phyloP scores from a whole-genome alignment of 441 rosid genomes.

The Omphalea diandra region DNA sequence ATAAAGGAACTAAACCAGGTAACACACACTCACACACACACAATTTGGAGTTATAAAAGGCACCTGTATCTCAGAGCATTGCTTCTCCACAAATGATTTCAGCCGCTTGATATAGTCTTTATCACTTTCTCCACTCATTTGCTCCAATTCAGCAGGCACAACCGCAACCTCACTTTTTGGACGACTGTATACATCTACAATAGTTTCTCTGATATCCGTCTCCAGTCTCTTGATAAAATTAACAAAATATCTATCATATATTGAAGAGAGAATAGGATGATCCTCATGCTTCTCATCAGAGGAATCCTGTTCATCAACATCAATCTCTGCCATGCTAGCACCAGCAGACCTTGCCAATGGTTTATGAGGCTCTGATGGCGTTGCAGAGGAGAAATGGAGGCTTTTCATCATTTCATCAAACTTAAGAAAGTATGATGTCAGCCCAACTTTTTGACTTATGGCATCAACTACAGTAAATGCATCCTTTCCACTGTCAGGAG shows the following conservation, averaged over 20 bases:
- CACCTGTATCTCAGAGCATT: conserved; percentile 91
- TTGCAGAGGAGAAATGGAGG: conserved; percentile 58
- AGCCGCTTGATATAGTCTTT: conserved; percentile 70
- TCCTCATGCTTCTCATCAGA: conserved; percentile 62
- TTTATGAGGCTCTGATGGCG: conserved; percentile 48
- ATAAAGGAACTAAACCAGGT: neutral
- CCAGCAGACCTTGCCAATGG: conserved; percentile 79
- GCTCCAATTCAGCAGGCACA: conserved; percentile 88
- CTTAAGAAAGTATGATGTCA: conserved; percentile 70
- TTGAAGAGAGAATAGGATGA: conserved; percentile 63
- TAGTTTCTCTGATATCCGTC: conserved; percentile 60
- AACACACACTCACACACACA: neutral
- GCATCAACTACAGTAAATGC: conserved; percentile 75
- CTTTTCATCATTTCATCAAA: conserved; percentile 90
- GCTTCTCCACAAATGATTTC: conserved; percentile 77
- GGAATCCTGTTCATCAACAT: conserved; percentile 48
- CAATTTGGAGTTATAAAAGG: neutral
- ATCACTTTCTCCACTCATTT: conserved; percentile 67
- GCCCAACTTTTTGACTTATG: conserved; percentile 87
- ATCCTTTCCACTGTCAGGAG: conserved; percentile 73
- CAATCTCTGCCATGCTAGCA: conserved; percentile 80
- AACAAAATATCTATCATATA: conserved; percentile 59
- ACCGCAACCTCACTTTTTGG: conserved; percentile 79
- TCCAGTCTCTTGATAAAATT: conserved; percentile 62
- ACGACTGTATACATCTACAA: conserved; percentile 70